A percentile compares a stretch with the other conserved stretches of the same genome.
Evolutionary conservation across 2,329 filamentous ascomycete species (phyloP).

Genomic region (Ilyonectria sp.): DNA sequence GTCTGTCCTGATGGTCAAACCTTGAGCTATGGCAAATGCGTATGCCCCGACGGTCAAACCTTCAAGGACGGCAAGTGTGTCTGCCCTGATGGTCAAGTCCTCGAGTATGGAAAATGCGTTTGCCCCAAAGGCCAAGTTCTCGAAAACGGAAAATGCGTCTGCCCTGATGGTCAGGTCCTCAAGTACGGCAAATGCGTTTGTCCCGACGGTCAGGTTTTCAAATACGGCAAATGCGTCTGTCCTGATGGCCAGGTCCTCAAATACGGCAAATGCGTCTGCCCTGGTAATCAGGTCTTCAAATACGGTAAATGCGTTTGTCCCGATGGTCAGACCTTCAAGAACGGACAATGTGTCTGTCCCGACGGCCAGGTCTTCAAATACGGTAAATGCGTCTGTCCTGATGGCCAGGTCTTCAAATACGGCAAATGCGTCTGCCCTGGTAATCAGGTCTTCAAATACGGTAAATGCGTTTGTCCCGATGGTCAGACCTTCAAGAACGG

Average conservation of each 20-base stretch:
- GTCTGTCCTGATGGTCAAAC: background rate
- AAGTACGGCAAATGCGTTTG: background rate
- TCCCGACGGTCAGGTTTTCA: background rate
- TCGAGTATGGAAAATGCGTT: background rate
- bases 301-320: background rate
- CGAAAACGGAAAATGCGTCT: background rate
- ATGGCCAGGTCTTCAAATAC: background rate
- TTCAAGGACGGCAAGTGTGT: background rate
- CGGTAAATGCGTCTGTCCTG: background rate
- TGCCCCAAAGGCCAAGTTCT: background rate
- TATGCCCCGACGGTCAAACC: background rate
- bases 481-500: background rate
- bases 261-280: background rate
- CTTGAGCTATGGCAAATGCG: background rate
- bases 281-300: background rate
- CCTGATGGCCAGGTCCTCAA: background rate
- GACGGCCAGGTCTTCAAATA: background rate
- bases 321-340: too few relatives aligned
- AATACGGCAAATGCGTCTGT: background rate
- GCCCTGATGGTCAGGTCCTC: background rate
- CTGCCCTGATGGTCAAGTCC: background rate
- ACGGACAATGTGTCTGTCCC: too few relatives aligned
- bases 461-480: background rate
- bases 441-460: background rate
- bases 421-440: background rate